A percentile compares a stretch with the other conserved stretches of the same genome.
Evolutionary conservation across 768 basidiomycete species (phyloP).

Genomic region (Trametes sanguinea): DNA sequence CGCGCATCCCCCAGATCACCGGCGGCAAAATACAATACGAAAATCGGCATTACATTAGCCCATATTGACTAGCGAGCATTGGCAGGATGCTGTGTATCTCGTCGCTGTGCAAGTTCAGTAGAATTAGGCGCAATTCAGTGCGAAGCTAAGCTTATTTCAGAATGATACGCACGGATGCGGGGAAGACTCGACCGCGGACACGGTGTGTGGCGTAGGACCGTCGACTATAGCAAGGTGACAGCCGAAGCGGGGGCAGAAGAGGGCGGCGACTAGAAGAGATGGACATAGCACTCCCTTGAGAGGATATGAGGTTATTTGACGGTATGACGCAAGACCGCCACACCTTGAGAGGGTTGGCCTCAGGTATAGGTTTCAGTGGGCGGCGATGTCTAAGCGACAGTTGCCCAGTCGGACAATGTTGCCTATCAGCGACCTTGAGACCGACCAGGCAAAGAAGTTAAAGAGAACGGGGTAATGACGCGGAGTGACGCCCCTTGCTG

Average conservation of each 20-base stretch:
- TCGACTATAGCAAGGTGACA: background rate
- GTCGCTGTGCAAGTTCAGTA: background rate
- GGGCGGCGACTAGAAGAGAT: background rate
- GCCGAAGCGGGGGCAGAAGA: background rate
- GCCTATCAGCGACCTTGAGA: background rate
- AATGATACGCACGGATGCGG: background rate
- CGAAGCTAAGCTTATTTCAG: constrained; percentile 10
- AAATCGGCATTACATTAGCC: background rate
- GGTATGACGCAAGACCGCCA: constrained; percentile 5
- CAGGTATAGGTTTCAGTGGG: background rate
- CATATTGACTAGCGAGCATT: background rate
- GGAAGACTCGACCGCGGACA: constrained; percentile 3
- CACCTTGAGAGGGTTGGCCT: background rate
- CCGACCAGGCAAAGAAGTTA: too few species aligned
- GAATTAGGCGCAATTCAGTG: constrained; percentile 23
- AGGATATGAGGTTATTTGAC: background rate
- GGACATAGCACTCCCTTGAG: background rate
- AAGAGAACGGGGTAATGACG: background rate
- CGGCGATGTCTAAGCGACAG: background rate
- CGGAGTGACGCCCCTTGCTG: background rate
- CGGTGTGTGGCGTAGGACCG: background rate
- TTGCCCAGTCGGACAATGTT: background rate
- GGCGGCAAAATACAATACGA: background rate
- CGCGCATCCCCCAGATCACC: constrained; percentile 3
- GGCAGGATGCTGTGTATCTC: constrained; percentile 17